Evolutionary conservation across 176 grass and related monocot species (phyloP).

Genomic region (Avena atlantica): DNA sequence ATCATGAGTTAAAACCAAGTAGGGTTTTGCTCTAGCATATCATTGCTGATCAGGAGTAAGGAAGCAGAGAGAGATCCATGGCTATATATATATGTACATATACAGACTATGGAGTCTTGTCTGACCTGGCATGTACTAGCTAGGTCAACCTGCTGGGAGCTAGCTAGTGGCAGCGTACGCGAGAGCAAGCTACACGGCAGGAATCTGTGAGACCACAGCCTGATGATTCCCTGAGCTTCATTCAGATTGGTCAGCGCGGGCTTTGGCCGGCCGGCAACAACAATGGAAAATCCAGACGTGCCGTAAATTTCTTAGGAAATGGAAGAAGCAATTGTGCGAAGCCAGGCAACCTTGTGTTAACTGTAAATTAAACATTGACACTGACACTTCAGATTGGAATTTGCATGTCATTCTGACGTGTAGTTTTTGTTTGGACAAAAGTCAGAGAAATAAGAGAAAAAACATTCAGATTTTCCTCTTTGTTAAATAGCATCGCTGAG

Average conservation of each 20-base stretch:
- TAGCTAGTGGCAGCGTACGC: background rate
- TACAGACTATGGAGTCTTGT: background rate
- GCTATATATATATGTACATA: background rate
- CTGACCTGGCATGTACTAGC: background rate
- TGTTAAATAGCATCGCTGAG: conserved; percentile 1
- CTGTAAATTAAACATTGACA: background rate
- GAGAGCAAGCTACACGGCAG: conserved; percentile 37
- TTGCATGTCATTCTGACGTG: background rate
- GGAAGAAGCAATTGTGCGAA: background rate
- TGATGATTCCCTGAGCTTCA: conserved; percentile 30
- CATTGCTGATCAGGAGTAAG: background rate
- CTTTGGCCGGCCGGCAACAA: conserved; percentile 44
- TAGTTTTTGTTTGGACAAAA: background rate
- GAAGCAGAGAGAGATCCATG: background rate
- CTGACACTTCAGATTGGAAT: conserved; percentile 1
- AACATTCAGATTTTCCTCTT: background rate
- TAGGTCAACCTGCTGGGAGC: conserved; percentile 51
- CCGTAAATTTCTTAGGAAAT: background rate
- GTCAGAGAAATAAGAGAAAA: too few relatives aligned
- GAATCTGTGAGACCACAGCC: conserved; percentile 38
- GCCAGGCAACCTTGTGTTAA: background rate
- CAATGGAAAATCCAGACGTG: conserved; percentile 25
- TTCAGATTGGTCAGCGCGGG: conserved; percentile 15
- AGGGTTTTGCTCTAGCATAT: conserved; percentile 38
- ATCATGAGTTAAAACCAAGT: conserved; percentile 10